Conservation (phyloP, 2,329 filamentous ascomycete species). For the Claviceps fusiformis region DNA sequence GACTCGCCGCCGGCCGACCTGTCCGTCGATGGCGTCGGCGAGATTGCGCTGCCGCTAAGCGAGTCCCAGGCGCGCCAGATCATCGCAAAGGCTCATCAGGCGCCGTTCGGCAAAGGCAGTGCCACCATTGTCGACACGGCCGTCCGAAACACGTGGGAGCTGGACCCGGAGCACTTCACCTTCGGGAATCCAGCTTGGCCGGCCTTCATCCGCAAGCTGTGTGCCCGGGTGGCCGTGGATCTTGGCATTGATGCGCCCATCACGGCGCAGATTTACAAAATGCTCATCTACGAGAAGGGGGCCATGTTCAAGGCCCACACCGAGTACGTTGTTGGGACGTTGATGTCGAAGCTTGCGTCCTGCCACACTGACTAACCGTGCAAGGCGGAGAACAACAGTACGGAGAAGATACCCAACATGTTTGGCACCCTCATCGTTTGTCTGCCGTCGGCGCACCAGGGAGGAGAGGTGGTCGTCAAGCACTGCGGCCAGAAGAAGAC, state of each 20-base stretch:
- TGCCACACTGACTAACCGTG: background rate
- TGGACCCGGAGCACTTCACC: slow-evolving; percentile 24
- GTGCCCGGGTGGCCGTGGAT: slow-evolving; percentile 11
- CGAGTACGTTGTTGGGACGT: slow-evolving; percentile 23
- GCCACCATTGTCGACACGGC: slow-evolving; percentile 26
- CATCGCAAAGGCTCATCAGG: slow-evolving; percentile 8
- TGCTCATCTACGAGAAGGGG: slow-evolving; percentile 36
- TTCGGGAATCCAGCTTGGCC: slow-evolving; percentile 23
- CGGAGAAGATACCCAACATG: slow-evolving; percentile 32
- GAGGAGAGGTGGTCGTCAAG: slow-evolving; percentile 29
- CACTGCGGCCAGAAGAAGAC: slow-evolving; percentile 21
- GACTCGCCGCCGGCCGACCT: slow-evolving; percentile 4
- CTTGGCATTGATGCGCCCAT: slow-evolving; percentile 20
- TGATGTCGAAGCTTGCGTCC: background rate
- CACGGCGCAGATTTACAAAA: slow-evolving; percentile 28
- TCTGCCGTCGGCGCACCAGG: slow-evolving; percentile 33
- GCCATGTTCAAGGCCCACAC: slow-evolving; percentile 34
- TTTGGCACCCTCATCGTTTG: slow-evolving; percentile 36
- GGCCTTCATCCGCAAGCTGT: slow-evolving; percentile 11
- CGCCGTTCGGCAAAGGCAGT: slow-evolving; percentile 20
- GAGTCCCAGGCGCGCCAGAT: slow-evolving; percentile 13
- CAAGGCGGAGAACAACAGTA: slow-evolving; percentile 13
- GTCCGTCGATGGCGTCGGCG: slow-evolving; percentile 9
- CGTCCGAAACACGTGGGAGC: slow-evolving; percentile 29
- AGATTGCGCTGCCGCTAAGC: slow-evolving; percentile 13